Evolutionary conservation across 2,329 filamentous ascomycete genomes (phyloP), one percentile per base, ranked within the genome.

Genomic region (Hymenoscyphus repandus): DNA sequence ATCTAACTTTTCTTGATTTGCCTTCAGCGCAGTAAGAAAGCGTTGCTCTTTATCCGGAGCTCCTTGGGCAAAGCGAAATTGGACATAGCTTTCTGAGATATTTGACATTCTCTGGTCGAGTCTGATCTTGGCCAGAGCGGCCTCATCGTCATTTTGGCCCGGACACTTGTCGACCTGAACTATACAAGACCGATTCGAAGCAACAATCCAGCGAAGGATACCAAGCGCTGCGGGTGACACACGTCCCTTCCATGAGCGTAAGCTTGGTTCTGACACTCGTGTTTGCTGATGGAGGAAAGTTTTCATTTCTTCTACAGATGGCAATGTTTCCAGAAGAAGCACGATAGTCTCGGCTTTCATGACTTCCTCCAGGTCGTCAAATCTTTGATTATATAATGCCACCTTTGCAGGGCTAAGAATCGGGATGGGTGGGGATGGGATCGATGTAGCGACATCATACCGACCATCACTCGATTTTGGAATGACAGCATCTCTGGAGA

Each of bases 41-140:
- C 80, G 76, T 32, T 84, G 74, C 64, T 96, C 91, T 62, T 91
- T 95, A 62, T 95, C 89, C 0, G 90, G 90, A 0, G 89, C 86
- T 7, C 90, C 91, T 72, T 95, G 92, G 0, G 86, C 85, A 59
- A 96, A 90, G 27, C 88, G 80, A 62, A 96, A 96, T 66, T 96
- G 90, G 50, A 88, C 74, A 76, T 83, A 92, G 2, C 69, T 73
- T 0, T 73, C 53, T 11, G 48, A 62, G 71, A 92, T 82, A 0
- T 84, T 85, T 20, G 71, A 72, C 2, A 93, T 76, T 52, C 59
- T 64, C 37, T 67, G 64, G 40, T 65, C 62, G 20, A 62, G 55
- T 51, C 60, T 57, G 15, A 58, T 41, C 36, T 60, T 65, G 7
- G 50, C 49, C 17, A 47, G 42, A 10, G 47, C 36, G 31, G 51